Conservation (phyloP, 495 filamentous ascomycete genomes). For the Lasiosphaeria ovina region DNA sequence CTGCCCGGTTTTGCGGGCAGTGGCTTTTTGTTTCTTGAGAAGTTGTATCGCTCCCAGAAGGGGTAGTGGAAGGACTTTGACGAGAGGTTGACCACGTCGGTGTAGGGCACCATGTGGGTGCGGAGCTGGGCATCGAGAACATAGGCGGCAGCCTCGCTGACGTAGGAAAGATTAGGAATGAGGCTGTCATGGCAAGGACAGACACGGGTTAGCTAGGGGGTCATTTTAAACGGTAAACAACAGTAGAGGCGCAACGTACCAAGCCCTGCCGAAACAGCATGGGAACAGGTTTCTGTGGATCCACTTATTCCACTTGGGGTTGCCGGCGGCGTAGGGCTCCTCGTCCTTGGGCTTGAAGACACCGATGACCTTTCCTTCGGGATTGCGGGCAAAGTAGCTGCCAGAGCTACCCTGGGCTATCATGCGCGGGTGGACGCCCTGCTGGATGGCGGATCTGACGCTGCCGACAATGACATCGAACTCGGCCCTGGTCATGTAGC, state of each 20-base stretch:
- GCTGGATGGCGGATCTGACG: slow-evolving; percentile 82
- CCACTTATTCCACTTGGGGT: slow-evolving; percentile 97
- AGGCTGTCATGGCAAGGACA: slow-evolving; percentile 45
- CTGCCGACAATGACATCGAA: slow-evolving; percentile 91
- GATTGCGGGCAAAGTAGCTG: slow-evolving; percentile 94
- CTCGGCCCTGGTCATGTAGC: slow-evolving; percentile 67
- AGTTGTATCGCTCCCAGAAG: slow-evolving; percentile 89
- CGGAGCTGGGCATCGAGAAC: slow-evolving; percentile 86
- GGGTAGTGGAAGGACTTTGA: slow-evolving; percentile 98
- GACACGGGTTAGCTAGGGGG: slow-evolving; percentile 7
- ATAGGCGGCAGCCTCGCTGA: slow-evolving; percentile 96
- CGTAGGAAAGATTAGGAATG: slow-evolving; percentile 98
- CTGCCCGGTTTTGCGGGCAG: slow-evolving; percentile 92
- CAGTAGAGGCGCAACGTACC: slow-evolving; percentile 42
- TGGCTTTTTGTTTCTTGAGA: slow-evolving; percentile 79
- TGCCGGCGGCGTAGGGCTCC: slow-evolving; percentile 89
- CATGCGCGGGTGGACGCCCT: slow-evolving; percentile 89
- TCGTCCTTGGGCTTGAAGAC: slow-evolving; percentile 99
- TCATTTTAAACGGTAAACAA: no score
- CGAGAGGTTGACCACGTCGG: slow-evolving; percentile 88
- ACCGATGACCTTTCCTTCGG: slow-evolving; percentile 87
- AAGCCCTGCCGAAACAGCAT: slow-evolving; percentile 93
- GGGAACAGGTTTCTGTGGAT: slow-evolving; percentile 92
- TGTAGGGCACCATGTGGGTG: slow-evolving; percentile 93
- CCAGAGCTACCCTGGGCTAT: slow-evolving; percentile 96